A percentile compares a stretch with the other conserved stretches of the same genome.
Conservation (phyloP, 495 filamentous ascomycete species). For the Trichoderma reesei region DNA sequence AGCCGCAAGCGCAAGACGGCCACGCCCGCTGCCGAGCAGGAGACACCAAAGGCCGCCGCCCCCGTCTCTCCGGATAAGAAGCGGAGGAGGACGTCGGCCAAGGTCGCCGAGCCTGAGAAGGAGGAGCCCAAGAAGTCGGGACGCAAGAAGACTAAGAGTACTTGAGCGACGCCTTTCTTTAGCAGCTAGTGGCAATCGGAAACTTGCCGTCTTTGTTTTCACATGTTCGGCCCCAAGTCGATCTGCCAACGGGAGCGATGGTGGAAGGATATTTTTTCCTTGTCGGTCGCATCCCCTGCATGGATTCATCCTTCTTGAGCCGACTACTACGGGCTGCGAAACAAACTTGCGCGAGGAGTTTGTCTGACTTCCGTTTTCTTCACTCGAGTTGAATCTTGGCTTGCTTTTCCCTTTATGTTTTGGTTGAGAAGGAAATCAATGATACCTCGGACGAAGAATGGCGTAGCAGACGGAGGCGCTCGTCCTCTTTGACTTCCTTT, state of each 20-base stretch:
- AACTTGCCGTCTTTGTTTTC: conserved; percentile 8
- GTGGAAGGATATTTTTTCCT: no score
- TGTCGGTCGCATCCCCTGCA: no score
- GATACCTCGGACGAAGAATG: background rate
- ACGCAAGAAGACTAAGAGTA: conserved; percentile 41
- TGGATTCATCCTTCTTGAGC: background rate
- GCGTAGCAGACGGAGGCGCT: background rate
- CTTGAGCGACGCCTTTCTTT: conserved; percentile 15
- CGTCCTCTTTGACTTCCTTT: background rate
- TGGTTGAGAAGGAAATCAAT: background rate
- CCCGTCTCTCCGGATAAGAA: conserved; percentile 51
- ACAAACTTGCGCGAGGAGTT: background rate
- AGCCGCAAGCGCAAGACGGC: conserved; percentile 42
- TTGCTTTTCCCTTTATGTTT: background rate
- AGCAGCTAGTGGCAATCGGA: conserved; percentile 11
- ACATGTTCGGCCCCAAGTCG: background rate
- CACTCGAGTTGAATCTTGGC: background rate
- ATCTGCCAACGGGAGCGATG: no score
- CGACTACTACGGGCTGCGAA: background rate
- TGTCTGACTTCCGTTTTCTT: background rate
- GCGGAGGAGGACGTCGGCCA: conserved; percentile 47
- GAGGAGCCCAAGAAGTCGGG: conserved; percentile 45
- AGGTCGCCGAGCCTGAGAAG: conserved; percentile 29
- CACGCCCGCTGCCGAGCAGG: conserved; percentile 39
- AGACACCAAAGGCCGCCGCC: conserved; percentile 43